Conservation (phyloP, 2,329 filamentous ascomycete genomes). For the Xylaria sp. region DNA sequence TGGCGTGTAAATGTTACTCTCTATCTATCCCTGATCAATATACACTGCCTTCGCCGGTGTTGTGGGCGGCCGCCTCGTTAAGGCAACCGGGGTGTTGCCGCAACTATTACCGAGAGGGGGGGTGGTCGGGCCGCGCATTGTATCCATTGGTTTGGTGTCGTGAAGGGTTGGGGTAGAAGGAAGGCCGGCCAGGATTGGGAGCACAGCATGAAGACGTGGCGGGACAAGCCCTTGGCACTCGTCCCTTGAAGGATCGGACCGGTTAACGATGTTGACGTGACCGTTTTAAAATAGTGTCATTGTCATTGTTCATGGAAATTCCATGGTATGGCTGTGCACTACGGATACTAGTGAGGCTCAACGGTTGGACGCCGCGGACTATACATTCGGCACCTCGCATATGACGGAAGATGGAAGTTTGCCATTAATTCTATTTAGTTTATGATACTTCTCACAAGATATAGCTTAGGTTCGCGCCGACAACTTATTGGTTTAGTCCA, state of each 20-base stretch:
- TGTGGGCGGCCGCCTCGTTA: slow-evolving; percentile 11
- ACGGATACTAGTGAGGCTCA: background rate
- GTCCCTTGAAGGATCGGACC: background rate
- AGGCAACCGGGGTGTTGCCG: slow-evolving; percentile 5
- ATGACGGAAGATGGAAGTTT: background rate
- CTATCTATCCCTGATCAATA: background rate
- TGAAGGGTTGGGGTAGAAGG: slow-evolving; percentile 4
- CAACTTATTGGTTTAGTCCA: background rate
- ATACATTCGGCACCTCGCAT: slow-evolving; percentile 16
- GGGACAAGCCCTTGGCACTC: background rate
- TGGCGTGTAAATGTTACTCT: background rate
- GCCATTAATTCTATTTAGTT: background rate
- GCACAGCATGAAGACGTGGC: slow-evolving; percentile 24
- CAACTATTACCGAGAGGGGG: slow-evolving; percentile 20
- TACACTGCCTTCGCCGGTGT: background rate
- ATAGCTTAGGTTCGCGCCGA: background rate
- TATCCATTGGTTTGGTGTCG: background rate
- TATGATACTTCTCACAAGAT: background rate
- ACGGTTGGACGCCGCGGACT: background rate
- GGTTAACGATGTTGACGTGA: background rate
- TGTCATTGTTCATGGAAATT: background rate
- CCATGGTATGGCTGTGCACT: background rate
- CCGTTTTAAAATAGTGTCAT: background rate
- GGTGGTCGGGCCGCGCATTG: background rate
- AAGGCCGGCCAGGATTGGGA: slow-evolving; percentile 5